A percentile compares a stretch with the other conserved stretches of the same genome.
Evolutionary conservation across 208 protist genomes (phyloP).

Genomic region (Perkinsela sp.): DNA sequence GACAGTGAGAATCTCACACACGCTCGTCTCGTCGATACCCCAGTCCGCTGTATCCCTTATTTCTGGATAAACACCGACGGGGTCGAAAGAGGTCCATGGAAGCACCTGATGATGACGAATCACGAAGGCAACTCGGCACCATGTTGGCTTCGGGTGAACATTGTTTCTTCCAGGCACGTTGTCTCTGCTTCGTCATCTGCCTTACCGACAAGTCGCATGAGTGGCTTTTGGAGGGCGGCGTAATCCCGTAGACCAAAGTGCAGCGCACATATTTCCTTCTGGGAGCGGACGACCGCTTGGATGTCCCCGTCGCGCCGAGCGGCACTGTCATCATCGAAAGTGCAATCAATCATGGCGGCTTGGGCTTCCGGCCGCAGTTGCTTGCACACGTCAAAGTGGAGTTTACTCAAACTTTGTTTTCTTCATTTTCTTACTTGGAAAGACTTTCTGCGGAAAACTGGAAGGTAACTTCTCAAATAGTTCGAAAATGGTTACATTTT

Average conservation of each 20-base stretch:
- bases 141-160: not conserved
- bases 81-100: too few relatives aligned
- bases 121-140: not conserved
- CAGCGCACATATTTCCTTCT: not conserved
- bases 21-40: not conserved
- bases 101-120: too few relatives aligned
- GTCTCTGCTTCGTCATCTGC: not conserved
- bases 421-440: too few relatives aligned
- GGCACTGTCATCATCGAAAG: not conserved
- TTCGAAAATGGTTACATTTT: too few relatives aligned
- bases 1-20: not conserved
- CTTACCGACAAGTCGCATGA: not conserved
- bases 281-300: not conserved
- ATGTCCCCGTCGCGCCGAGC: not conserved
- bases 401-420: too few relatives aligned
- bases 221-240: not conserved
- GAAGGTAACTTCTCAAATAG: too few relatives aligned
- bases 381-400: too few relatives aligned
- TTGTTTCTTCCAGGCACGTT: not conserved
- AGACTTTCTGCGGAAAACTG: too few relatives aligned
- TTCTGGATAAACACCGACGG: not conserved
- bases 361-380: too few relatives aligned
- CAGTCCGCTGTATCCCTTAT: not conserved
- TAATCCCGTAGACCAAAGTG: not conserved
- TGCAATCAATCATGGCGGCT: not conserved